Percentiles rank a stretch among this genome's conserved stretches.
phyloP scores from a whole-genome alignment of 2,329 filamentous ascomycete genomes.

The Diaporthe helianthi region DNA sequence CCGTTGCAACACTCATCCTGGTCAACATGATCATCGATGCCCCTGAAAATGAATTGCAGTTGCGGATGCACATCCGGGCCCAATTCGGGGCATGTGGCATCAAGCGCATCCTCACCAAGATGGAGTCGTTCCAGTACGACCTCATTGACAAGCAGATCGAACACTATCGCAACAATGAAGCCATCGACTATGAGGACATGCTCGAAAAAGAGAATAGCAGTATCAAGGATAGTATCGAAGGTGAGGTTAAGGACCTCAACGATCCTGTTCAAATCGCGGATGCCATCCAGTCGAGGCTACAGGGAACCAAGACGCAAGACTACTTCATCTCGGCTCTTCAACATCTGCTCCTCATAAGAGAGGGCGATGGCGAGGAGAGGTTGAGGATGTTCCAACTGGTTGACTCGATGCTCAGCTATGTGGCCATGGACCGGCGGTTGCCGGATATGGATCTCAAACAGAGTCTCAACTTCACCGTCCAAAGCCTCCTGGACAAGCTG shows the following conservation, averaged over 20 bases:
- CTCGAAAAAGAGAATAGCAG: conserved; percentile 90
- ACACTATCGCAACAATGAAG: conserved; percentile 89
- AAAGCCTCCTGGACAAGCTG: conserved; percentile 91
- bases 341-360: conserved; percentile 89
- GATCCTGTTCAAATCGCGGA: conserved; percentile 94
- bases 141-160: conserved; percentile 98
- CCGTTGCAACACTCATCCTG: conserved; percentile 90
- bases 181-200: conserved; percentile 97
- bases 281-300: conserved; percentile 85
- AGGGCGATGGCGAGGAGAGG: conserved; percentile 90
- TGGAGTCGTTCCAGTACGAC: conserved; percentile 98
- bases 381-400: conserved; percentile 96
- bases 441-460: conserved; percentile 99
- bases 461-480: conserved; percentile 95
- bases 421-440: conserved; percentile 94
- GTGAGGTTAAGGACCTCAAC: conserved; percentile 87
- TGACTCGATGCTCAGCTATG: conserved; percentile 98
- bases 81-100: conserved; percentile 97
- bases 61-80: conserved; percentile 91
- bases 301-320: conserved; percentile 85
- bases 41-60: conserved; percentile 84
- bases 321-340: conserved; percentile 97
- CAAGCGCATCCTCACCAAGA: conserved; percentile 92
- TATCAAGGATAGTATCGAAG: conserved; percentile 86
- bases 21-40: conserved; percentile 97